Evolutionary conservation across 1,139 yeast genomes (phyloP).

Genomic region (Sugiyamaella japonica): DNA sequence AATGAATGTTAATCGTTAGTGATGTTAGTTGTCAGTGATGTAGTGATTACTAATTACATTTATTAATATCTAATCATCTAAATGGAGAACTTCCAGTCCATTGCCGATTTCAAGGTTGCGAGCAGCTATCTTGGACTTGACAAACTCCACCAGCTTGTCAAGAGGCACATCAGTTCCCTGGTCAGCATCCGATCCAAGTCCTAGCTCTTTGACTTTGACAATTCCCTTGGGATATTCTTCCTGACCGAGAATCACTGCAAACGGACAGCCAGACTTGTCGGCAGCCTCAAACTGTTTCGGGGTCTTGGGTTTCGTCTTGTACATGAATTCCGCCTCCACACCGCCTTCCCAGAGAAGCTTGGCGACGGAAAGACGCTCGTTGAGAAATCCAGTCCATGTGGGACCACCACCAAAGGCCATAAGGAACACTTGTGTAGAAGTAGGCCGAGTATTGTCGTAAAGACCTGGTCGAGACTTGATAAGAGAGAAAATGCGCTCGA

Average conservation of each 20-base stretch:
- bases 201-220: conserved; percentile 80
- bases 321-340: conserved; percentile 84
- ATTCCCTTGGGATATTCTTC: conserved; percentile 84
- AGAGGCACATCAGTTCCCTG: conserved; percentile 76
- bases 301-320: conserved; percentile 88
- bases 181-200: conserved; percentile 85
- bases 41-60: no score
- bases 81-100: conserved; percentile 27
- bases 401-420: conserved; percentile 99
- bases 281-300: conserved; percentile 98
- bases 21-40: no score
- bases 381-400: conserved; percentile 88
- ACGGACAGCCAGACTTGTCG: conserved; percentile 86
- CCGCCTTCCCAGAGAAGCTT: conserved; percentile 84
- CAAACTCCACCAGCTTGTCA: conserved; percentile 57
- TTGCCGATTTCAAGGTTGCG: conserved; percentile 30
- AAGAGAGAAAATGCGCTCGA: conserved; percentile 88
- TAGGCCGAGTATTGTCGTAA: conserved; percentile 65
- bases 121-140: conserved; percentile 52
- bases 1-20: neutral
- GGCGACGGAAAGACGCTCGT: conserved; percentile 86
- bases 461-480: conserved; percentile 70
- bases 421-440: conserved; percentile 87
- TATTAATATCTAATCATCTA: conserved; percentile 13
- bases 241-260: conserved; percentile 92